Evolutionary conservation across 495 filamentous ascomycete genomes (phyloP), one percentile per base, ranked within the genome.

Genomic region (Penicillium malachiteum): DNA sequence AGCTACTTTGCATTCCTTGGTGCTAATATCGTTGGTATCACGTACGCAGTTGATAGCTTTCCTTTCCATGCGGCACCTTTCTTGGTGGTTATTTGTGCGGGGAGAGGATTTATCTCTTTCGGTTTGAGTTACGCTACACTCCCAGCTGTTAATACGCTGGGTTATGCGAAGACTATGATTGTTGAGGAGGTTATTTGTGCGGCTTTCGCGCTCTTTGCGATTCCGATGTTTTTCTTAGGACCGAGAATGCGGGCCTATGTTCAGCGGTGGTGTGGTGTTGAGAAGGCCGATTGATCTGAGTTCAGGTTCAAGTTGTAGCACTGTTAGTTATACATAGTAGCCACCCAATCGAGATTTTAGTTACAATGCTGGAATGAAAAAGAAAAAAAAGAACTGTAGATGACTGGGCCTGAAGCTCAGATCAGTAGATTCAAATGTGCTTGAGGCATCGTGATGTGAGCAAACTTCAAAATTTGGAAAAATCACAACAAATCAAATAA

Each of bases 61-160:
- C 59, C 62, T 1, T 33, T 51, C 0, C 62, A 62, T 12, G 65
- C 62, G 4, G 62, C 62, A 30, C 62, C 62, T 1, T 63, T 65
- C 34, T 34, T 68, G 32, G 65, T 68, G 13, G 52, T 63, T 4
- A 55, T 67, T n/a, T 67, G 65, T 52, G 61, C 61, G 7, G 58
- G 58, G 6, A 14, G 65, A 16, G 65, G 65, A 1, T 14, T 64
- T 14, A 67, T 67, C 18, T 62, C 58, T 1, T 67, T 92, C 40
- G 88, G 58, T 54, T 21, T 69, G 77, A 38, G 56, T 71, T 96
- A 93, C 68, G 92, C 92, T 68, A 68, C 87, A 3, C 92, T 89
- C 64, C 84, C 85, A 9, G 82, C 85, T 12, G 76, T 93, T 50
- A 73, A 89, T 5, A 93, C 90, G 2, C 87, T 96, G 50, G 91